These are phyloP conservation scores for Sclerotinia glacialis DNA, from an alignment of 2,329 filamentous ascomycete genomes.

Conservation along the genomic window DNA sequence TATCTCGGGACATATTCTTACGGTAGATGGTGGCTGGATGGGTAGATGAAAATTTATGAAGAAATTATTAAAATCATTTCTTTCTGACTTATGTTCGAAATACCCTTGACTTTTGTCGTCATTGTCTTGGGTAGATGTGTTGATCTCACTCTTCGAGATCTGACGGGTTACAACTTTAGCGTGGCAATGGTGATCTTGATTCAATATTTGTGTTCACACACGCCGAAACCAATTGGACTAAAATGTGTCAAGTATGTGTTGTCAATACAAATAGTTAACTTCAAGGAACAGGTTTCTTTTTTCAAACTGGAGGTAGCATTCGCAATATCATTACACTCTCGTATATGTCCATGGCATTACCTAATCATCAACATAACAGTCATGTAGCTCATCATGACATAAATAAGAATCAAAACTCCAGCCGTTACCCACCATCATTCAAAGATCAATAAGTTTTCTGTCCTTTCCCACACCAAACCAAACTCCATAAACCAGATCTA, in stretches of 20 bases:
- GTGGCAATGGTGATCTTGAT: no score
- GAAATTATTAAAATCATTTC: background rate
- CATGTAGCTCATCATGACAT: background rate
- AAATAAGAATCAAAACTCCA: background rate
- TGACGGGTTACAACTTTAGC: background rate
- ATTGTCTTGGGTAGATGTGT: background rate
- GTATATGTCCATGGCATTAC: background rate
- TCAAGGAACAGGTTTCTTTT: background rate
- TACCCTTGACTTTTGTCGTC: background rate
- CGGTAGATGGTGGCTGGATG: conserved; percentile 93
- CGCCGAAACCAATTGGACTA: background rate
- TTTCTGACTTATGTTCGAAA: background rate
- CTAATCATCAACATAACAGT: background rate
- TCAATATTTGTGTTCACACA: background rate
- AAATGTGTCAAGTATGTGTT: background rate
- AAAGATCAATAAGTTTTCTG: background rate
- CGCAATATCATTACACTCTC: background rate
- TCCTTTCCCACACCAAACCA: background rate
- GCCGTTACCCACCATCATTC: background rate
- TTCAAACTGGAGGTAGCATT: background rate
- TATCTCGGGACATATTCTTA: conserved; percentile 76
- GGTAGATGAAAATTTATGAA: conserved; percentile 55
- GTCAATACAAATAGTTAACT: background rate
- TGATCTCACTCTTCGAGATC: background rate
- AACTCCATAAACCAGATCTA: background rate